Base-by-base conservation (phyloP, 75 land plant genomes). In the Selaginella moellendorffii region DNA sequence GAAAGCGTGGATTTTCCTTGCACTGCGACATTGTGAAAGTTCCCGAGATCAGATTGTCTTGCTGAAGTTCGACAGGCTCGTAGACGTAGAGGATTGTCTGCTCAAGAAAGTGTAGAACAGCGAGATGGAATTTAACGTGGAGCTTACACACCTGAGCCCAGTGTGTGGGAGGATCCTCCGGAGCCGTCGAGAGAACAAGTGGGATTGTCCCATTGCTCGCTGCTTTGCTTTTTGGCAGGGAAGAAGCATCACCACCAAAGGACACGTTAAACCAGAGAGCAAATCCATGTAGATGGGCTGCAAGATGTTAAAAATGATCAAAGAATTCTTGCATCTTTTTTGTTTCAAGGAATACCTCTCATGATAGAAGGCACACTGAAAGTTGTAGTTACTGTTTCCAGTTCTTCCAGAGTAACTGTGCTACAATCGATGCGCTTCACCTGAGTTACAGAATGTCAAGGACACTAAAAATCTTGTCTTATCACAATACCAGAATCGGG, bases 261-360 rank as follows among this genome's bases (percentile, higher is more conserved):
- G 82, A 78, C 26, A 88, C 98, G 64, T 92, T 89, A 54, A 92
- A 92, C 98, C 98, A 92, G 53, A 92, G 78, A 9, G 90, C 98
- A 78, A 92, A 92, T 18, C 95, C 97, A 81, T 92, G 83, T 28
- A 92, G 64, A 26, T 89, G 78, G 58, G 84, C 97, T 91, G 88
- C 5, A 56, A 20, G n/a, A 24, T 2, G 19, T 56, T n/a, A n/a
- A n/a, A n/a, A n/a, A n/a, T n/a, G n/a, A n/a, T n/a, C n/a, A n/a
- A n/a, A n/a, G n/a, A 26, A 62, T 8, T 26, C 10, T 5, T 17
- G 64, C 5, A 26, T 62, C 26, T 8, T 26, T 2, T 62, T 2
- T 17, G 9, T 26, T 2, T 31, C 67, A 21, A 26, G 25, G 63
- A n/a, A 56, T 68, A 88, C 96, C 90, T 72, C 71, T 77, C 82